Evolutionary conservation across 2,329 filamentous ascomycete genomes (phyloP), one percentile per base, ranked within the genome.

Genomic region (Ceratocystis cubensis): DNA sequence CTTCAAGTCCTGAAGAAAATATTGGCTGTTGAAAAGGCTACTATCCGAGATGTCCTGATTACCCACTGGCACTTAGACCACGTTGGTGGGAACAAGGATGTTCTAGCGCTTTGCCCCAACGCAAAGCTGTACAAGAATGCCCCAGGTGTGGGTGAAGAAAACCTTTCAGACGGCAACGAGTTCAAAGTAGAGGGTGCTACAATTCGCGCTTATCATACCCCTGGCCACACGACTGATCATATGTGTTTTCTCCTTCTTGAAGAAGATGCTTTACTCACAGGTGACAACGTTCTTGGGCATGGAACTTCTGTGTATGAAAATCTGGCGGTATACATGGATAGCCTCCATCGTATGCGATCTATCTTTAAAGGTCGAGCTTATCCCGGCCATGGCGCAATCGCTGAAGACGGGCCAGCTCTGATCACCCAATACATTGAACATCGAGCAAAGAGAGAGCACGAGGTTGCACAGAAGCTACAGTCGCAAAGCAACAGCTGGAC

Each of bases 41-140:
- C 79, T 0, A 78, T 97, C 28, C 79, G 84, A n/a, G 78, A 80
- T 20, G 85, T 86, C 0, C 79, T 99, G 25, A 79, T 99, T 62
- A 95, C 92, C 0, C 94, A 99, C 75, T 96, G 92, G 91, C 94
- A 99, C 73, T 82, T 78, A 53, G 94, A 99, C 73, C 94, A 99
- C 73, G 82, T 86, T 5, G 84, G 86, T 28, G 94, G 94, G 6
- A 82, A 96, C 28, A 74, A 77, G 2, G 85, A 95, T 71, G 78
- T 96, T 0, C 77, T 86, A 20, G 75, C 77, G 15, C 73, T 87
- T 28, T 88, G 80, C n/a, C 87, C 89, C 0, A 73, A 80, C 20
- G 84, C 82, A 5, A 78, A 78, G 25, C 75, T 94, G 48, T 93
- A 94, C 74, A 78, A 85, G 70, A 75, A 83, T 45, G 86, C 88